Percentiles rank a stretch among this genome's conserved stretches.
phyloP scores from a whole-genome alignment of 2,329 filamentous ascomycete species.

The Blastomyces percursus region DNA sequence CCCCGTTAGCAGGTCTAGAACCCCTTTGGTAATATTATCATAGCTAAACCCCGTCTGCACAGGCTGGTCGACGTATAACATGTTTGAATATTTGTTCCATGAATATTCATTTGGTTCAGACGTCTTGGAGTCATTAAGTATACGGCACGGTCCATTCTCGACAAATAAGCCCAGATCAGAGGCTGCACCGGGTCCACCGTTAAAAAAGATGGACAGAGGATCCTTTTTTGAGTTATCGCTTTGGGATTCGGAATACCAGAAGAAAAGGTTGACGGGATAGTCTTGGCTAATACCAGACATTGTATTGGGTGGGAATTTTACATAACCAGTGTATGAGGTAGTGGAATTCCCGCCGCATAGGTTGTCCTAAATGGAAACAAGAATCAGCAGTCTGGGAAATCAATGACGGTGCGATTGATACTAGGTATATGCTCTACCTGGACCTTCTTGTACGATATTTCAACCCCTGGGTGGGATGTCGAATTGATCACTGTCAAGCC shows the following conservation, averaged over 20 bases:
- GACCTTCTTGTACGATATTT: background rate
- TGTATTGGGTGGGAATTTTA: constrained; percentile 41
- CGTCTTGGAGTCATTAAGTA: constrained; percentile 43
- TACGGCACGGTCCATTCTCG: constrained; percentile 43
- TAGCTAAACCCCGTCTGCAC: constrained; percentile 46
- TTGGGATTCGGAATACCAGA: constrained; percentile 53
- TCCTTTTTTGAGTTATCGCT: constrained; percentile 40
- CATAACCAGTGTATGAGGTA: constrained; percentile 46
- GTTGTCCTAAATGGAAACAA: background rate
- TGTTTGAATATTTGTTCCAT: constrained; percentile 52
- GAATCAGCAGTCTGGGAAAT: background rate
- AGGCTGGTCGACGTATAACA: constrained; percentile 61
- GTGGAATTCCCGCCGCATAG: background rate
- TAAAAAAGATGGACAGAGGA: constrained; percentile 52
- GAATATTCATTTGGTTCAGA: constrained; percentile 47
- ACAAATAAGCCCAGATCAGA: constrained; percentile 47
- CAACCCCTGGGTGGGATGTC: background rate
- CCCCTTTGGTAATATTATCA: constrained; percentile 18
- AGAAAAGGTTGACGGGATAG: constrained; percentile 53
- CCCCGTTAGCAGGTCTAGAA: constrained; percentile 14
- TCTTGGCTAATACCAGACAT: constrained; percentile 31
- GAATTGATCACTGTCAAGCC: background rate
- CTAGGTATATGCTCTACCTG: background rate
- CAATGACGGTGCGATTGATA: background rate
- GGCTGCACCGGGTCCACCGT: constrained; percentile 50